These are phyloP conservation scores for Phyllostachys edulis DNA, from an alignment of 176 grass and related monocot genomes.

Conservation along the genomic window DNA sequence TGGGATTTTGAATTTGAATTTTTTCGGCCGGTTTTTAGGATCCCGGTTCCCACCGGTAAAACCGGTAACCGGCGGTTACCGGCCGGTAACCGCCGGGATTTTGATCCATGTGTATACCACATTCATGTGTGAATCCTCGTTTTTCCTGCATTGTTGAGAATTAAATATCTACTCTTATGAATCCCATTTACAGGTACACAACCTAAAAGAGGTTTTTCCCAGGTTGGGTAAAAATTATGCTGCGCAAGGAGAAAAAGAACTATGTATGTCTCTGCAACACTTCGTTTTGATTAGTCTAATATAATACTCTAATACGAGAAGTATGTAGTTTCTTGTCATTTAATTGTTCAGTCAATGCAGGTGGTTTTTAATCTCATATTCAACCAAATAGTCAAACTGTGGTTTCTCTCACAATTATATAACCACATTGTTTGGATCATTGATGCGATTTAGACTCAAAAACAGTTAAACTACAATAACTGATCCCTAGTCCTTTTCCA, in stretches of 20 bases:
- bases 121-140: neutral
- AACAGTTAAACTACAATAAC: neutral
- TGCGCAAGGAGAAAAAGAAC: constrained; percentile 80
- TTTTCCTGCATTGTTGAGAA: neutral
- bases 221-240: constrained; percentile 88
- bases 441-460: neutral
- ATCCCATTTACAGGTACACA: constrained; percentile 62
- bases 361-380: neutral
- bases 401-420: neutral
- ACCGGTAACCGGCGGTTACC: too few species aligned
- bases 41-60: too few species aligned
- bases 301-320: neutral
- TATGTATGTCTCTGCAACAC: constrained; percentile 47
- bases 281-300: neutral
- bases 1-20: too few species aligned
- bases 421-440: neutral
- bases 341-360: neutral
- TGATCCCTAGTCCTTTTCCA: neutral
- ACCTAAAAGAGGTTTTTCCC: constrained; percentile 72
- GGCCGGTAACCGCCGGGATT: too few species aligned
- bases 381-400: neutral
- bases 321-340: neutral
- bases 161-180: constrained; percentile 12
- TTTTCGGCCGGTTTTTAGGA: too few species aligned
- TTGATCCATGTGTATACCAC: neutral